These are phyloP conservation scores for Wickerhamomyces rabaulensis DNA, from an alignment of 805 yeast species.

Conservation along the genomic window DNA sequence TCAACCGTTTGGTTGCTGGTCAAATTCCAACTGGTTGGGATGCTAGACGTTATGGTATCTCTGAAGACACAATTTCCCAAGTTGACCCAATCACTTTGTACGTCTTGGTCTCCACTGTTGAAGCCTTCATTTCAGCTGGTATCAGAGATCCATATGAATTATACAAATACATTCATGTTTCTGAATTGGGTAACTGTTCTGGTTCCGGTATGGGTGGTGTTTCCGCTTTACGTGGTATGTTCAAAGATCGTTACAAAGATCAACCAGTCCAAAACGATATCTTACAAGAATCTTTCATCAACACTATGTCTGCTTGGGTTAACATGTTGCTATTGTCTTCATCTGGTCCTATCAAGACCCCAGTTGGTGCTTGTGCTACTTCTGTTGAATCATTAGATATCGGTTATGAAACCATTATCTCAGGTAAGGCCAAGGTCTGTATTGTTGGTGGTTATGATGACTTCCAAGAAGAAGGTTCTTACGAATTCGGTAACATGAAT, in stretches of 20 bases:
- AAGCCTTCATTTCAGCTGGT: conserved; percentile 92
- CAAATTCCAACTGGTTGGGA: conserved; percentile 99
- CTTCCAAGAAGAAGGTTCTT: conserved; percentile 98
- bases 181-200: conserved; percentile 98
- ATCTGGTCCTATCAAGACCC: conserved; percentile 98
- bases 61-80: conserved; percentile 88
- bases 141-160: conserved; percentile 97
- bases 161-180: conserved; percentile 95
- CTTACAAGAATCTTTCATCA: conserved; percentile 96
- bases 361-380: conserved; percentile 99
- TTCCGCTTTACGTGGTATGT: conserved; percentile 94
- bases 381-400: conserved; percentile 95
- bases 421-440: conserved; percentile 94
- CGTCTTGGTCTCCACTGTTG: conserved; percentile 90
- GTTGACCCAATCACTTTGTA: conserved; percentile 95
- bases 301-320: conserved; percentile 99
- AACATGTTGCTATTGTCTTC: conserved; percentile 95
- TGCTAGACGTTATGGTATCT: conserved; percentile 89
- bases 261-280: conserved; percentile 95
- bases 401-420: conserved; percentile 89
- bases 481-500: conserved; percentile 97
- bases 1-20: conserved; percentile 63
- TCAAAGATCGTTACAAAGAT: conserved; percentile 89
- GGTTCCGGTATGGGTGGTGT: conserved; percentile 99
- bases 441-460: conserved; percentile 99